phyloP scores from a whole-genome alignment of 2,329 filamentous ascomycete genomes.

The Cladosporium sp. region DNA sequence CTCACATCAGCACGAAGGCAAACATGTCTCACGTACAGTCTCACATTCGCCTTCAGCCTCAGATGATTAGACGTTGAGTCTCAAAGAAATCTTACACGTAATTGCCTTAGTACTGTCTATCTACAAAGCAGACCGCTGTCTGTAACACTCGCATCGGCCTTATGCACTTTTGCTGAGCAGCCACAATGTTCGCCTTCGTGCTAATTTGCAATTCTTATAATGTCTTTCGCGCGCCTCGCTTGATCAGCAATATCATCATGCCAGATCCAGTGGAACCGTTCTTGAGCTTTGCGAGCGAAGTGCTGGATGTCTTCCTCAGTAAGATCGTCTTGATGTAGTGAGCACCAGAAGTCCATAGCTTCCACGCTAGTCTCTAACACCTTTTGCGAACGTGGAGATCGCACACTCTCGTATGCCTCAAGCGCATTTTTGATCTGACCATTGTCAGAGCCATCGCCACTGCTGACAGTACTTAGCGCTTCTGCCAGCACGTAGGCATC shows the following conservation, averaged over 20 bases:
- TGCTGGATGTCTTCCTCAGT: conserved; percentile 18
- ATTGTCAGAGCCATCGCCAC: neutral
- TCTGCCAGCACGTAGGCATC: conserved; percentile 35
- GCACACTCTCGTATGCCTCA: conserved; percentile 16
- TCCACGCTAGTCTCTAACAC: conserved; percentile 19
- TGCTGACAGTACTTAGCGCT: neutral
- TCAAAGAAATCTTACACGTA: no score
- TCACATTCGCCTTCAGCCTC: no score
- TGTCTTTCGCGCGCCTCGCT: conserved; percentile 17
- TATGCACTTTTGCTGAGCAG: neutral
- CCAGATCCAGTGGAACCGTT: conserved; percentile 24
- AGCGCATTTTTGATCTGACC: conserved; percentile 20
- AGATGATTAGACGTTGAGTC: no score
- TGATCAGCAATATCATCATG: conserved; percentile 19
- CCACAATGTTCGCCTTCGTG: neutral
- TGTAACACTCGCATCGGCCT: no score
- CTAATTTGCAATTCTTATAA: neutral
- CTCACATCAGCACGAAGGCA: no score
- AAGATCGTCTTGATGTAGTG: conserved; percentile 16
- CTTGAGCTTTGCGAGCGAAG: conserved; percentile 16
- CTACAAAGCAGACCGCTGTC: no score
- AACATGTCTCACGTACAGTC: no score
- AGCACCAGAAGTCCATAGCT: conserved; percentile 16
- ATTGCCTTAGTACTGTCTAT: no score
- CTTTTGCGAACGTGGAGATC: conserved; percentile 17